These are phyloP conservation scores for Mimosa pudica DNA, from an alignment of 306 rosid genomes.

Conservation along the genomic window DNA sequence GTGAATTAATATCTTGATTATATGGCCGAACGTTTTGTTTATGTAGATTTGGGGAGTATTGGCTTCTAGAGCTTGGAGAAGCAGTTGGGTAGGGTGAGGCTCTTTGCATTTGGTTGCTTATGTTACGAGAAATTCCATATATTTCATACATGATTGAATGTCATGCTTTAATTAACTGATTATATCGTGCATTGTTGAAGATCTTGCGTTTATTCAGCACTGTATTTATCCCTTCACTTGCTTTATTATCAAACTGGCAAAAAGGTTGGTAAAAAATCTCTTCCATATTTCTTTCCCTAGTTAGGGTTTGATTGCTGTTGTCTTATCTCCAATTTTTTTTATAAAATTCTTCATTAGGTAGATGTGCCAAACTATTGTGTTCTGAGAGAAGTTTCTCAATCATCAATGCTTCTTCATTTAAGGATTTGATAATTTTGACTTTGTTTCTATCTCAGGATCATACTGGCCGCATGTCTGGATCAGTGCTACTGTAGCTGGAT, in stretches of 20 bases:
- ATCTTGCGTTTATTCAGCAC: not conserved
- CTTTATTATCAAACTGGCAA: too few relatives aligned
- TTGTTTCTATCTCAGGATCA: constrained; percentile 32
- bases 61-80: not conserved
- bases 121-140: not conserved
- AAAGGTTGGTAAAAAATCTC: too few relatives aligned
- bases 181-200: not conserved
- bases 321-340: too few relatives aligned
- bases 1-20: not conserved
- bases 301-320: too few relatives aligned
- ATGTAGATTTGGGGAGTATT: not conserved
- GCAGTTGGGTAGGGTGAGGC: not conserved
- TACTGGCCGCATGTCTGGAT: constrained; percentile 39
- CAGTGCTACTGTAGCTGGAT: constrained; percentile 43
- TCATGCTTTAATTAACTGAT: not conserved
- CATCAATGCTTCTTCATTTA: not conserved
- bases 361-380: too few relatives aligned
- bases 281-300: too few relatives aligned
- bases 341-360: too few relatives aligned
- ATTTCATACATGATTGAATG: not conserved
- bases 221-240: not conserved
- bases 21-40: not conserved
- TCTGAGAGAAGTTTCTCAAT: not conserved
- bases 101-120: not conserved
- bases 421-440: constrained; percentile 27